phyloP scores from a whole-genome alignment of 441 rosid species.

The Omphalea diandra region DNA sequence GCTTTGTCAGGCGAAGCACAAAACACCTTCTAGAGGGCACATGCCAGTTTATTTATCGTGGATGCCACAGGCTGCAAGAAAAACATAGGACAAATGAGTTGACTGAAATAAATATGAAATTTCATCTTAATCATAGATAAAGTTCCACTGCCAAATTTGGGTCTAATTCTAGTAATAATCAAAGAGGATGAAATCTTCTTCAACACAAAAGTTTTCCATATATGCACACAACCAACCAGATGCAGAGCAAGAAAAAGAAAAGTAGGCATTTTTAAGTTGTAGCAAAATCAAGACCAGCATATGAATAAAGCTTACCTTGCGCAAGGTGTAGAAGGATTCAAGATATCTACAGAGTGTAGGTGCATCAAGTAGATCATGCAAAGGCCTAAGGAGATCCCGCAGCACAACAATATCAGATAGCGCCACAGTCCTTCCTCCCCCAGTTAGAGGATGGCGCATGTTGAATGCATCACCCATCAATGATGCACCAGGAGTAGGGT shows the following conservation, averaged over 20 bases:
- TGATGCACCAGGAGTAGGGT: slow-evolving; percentile 78
- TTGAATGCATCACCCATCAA: slow-evolving; percentile 86
- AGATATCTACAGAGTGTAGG: slow-evolving; percentile 66
- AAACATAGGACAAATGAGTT: background rate
- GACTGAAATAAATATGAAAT: background rate
- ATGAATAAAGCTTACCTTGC: slow-evolving; percentile 49
- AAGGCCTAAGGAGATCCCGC: slow-evolving; percentile 61
- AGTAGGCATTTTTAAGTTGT: background rate
- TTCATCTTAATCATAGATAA: background rate
- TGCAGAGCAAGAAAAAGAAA: background rate
- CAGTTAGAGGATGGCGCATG: slow-evolving; percentile 90
- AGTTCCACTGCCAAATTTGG: background rate
- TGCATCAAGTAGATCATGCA: slow-evolving; percentile 52
- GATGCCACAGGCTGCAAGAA: slow-evolving; percentile 22
- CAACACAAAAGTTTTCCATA: too few species aligned
- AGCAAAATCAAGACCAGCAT: background rate
- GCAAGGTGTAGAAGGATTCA: slow-evolving; percentile 72
- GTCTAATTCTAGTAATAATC: too few species aligned
- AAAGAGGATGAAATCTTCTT: too few species aligned
- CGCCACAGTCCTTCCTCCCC: slow-evolving; percentile 92
- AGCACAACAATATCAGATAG: slow-evolving; percentile 71
- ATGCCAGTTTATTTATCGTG: slow-evolving; percentile 22
- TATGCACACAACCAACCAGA: too few species aligned
- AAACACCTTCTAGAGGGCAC: slow-evolving; percentile 20
- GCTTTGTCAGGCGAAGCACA: slow-evolving; percentile 21